Conservation (phyloP, 1,284 basidiomycete genomes). For the Ustilago curta region DNA sequence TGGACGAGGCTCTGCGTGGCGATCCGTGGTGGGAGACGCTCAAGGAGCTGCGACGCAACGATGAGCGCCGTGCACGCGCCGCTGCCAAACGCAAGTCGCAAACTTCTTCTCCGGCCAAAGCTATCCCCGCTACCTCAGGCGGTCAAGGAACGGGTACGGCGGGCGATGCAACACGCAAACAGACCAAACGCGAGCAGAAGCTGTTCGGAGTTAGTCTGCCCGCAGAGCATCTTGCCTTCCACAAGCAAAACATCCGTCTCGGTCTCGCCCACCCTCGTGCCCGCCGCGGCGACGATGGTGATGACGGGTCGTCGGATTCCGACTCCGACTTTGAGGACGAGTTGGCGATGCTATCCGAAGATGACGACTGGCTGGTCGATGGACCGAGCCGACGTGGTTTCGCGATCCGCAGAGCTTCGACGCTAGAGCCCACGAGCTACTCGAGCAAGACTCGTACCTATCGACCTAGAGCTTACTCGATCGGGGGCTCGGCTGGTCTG, state of each 20-base stretch:
- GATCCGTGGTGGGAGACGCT: constrained; percentile 68
- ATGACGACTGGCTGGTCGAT: constrained; percentile 55
- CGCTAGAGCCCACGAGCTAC: constrained; percentile 25
- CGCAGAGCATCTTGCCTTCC: constrained; percentile 65
- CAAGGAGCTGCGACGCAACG: constrained; percentile 60
- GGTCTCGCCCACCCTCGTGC: constrained; percentile 67
- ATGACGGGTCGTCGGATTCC: constrained; percentile 48
- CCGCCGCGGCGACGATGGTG: constrained; percentile 41
- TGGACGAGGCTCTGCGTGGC: constrained; percentile 54
- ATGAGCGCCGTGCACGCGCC: constrained; percentile 52
- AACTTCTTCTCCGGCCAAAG: constrained; percentile 39
- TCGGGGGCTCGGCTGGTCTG: constrained; percentile 44
- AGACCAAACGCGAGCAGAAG: constrained; percentile 55
- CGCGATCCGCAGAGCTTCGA: constrained; percentile 48
- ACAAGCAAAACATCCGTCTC: constrained; percentile 66
- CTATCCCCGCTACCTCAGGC: constrained; percentile 17
- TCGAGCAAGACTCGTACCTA: constrained; percentile 18
- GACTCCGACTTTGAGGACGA: constrained; percentile 59
- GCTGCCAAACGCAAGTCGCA: constrained; percentile 53
- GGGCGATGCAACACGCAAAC: constrained; percentile 33
- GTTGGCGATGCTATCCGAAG: constrained; percentile 60
- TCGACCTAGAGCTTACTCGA: constrained; percentile 38
- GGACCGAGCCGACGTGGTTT: constrained; percentile 29
- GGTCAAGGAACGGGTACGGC: background rate
- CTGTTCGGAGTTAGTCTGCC: constrained; percentile 63